Base-by-base conservation (phyloP, 2,329 filamentous ascomycete genomes). In the Rhinocladiella mackenziei region DNA sequence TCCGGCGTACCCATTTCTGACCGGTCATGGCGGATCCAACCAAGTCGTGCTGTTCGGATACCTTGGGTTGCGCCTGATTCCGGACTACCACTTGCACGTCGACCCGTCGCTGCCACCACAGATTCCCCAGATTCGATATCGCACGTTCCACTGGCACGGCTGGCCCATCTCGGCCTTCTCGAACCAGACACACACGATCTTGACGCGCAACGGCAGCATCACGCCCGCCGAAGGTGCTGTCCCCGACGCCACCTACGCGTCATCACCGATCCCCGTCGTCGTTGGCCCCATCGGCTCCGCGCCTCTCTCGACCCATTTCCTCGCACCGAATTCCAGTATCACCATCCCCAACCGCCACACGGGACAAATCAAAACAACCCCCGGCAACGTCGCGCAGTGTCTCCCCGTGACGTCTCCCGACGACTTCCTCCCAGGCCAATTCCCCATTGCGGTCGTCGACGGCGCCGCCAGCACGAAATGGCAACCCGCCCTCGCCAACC, bases 1-100 rank as follows among this genome's bases (percentile, higher is more conserved):
- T 48, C 81, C 83, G 0, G 82, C 82, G 0, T 86, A 76, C 56
- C 82, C 83, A 0, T 86, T 86, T 66, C 64, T 86, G 17, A 86
- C 83, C 0, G 83, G 83, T 3, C 78, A 83, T 57, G 83, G 83
- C 14, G 83, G 83, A 40, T 77, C 80, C 10, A 77, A 84, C 52
- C 81, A 84, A 59, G 76, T 85, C 17, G 76, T 75, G 0, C 70
- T 83, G 2, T 84, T 81, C 54, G 83, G 82, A 0, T 86, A 81
- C 58, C 71, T 85, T 0, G 82, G 83, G 1, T 68, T 84, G 3
- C 73, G 80, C 9, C 67, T 82, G 2, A 70, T 77, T 34, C 70
- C 80, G 2, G 76, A 80, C 47, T 64, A 80, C n/a, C 38, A 36
- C 8, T 74, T 73, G 10, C 66, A 81, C 50, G 65, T 86, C 39